phyloP scores from a whole-genome alignment of 73 alveolate species.

The Blepharisma japonicum region DNA sequence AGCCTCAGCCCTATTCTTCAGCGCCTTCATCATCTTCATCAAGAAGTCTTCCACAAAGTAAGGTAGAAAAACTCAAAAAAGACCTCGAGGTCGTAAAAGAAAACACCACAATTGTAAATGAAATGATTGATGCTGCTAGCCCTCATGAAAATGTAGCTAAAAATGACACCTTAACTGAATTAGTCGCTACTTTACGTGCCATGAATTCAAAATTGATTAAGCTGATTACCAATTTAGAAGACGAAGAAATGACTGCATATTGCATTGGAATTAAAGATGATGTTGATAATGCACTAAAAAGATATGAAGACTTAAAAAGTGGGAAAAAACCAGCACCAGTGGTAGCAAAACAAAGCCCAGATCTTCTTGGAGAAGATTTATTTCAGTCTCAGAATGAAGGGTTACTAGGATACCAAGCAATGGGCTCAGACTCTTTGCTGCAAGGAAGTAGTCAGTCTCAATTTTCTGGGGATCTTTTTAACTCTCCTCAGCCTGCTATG shows the following conservation, averaged over 20 bases:
- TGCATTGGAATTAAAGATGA: constrained; percentile 76
- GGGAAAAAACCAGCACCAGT: constrained; percentile 74
- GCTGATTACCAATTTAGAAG: constrained; percentile 45
- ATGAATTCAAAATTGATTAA: constrained; percentile 52
- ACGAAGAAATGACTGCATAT: constrained; percentile 76
- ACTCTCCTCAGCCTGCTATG: too few relatives aligned
- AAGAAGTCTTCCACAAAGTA: constrained; percentile 13
- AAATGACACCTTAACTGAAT: constrained; percentile 47
- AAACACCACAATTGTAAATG: constrained; percentile 47
- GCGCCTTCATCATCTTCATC: not conserved
- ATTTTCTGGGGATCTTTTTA: too few relatives aligned
- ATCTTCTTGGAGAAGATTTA: too few relatives aligned
- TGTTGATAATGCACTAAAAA: constrained; percentile 58
- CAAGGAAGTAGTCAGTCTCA: too few relatives aligned
- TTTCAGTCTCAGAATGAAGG: too few relatives aligned
- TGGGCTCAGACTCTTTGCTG: too few relatives aligned
- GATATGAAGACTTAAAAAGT: constrained; percentile 67
- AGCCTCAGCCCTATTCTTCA: not conserved
- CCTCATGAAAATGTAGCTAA: constrained; percentile 37
- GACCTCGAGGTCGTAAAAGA: constrained; percentile 53
- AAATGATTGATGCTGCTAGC: constrained; percentile 53
- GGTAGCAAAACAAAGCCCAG: not conserved
- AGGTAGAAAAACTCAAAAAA: constrained; percentile 32
- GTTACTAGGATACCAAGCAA: too few relatives aligned
- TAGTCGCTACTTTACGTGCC: constrained; percentile 38